These are phyloP conservation scores for Yarrowia sp. DNA, from an alignment of 805 yeast species.

Conservation along the genomic window DNA sequence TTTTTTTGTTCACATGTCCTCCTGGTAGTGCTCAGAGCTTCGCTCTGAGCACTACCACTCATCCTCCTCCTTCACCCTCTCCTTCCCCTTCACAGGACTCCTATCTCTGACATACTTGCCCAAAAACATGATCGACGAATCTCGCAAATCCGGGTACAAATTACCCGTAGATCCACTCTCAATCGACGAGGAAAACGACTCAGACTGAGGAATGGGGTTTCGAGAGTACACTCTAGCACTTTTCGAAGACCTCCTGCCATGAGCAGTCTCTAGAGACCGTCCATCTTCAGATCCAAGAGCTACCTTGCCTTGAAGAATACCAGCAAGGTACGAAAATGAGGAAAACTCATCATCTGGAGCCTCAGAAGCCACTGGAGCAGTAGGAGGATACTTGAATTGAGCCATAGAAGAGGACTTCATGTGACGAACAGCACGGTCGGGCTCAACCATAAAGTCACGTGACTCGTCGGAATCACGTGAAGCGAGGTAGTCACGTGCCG, in stretches of 20 bases:
- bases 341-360: not conserved
- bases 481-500: not conserved
- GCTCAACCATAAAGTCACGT: not conserved
- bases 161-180: slow-evolving; percentile 19
- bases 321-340: slow-evolving; percentile 10
- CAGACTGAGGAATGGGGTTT: slow-evolving; percentile 1
- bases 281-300: slow-evolving; percentile 22
- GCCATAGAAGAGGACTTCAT: slow-evolving; percentile 24
- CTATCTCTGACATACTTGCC: slow-evolving; percentile 34
- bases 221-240: not conserved
- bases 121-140: slow-evolving; percentile 37
- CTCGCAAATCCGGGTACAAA: slow-evolving; percentile 39
- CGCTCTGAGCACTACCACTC: not conserved
- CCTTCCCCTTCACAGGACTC: not conserved
- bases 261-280: not conserved
- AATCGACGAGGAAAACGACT: slow-evolving; percentile 12
- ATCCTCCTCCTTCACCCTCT: not conserved
- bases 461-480: slow-evolving; percentile 5
- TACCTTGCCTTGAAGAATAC: slow-evolving; percentile 16
- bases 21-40: too few relatives aligned
- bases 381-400: slow-evolving; percentile 26
- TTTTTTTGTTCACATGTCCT: too few relatives aligned
- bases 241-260: not conserved
- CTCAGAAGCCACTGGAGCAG: slow-evolving; percentile 1
- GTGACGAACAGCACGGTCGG: not conserved